Percentiles rank a stretch among this genome's conserved stretches.
Evolutionary conservation across 2,329 filamentous ascomycete species (phyloP).

Genomic region (Ploettnerulaceae sp.): DNA sequence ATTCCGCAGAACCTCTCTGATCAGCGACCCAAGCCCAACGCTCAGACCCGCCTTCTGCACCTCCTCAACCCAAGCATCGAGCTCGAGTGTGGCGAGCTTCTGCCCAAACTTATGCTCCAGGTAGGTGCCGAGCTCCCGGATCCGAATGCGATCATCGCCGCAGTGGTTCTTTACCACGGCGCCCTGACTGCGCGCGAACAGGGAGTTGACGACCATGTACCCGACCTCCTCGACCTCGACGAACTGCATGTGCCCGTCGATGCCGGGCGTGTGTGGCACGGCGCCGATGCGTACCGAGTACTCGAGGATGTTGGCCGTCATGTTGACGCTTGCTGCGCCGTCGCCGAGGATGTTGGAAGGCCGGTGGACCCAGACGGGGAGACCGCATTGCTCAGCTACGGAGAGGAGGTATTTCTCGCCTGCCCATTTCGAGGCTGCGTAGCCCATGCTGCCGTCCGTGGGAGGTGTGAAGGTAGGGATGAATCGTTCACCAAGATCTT

Average conservation of each 20-base stretch:
- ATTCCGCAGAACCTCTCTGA: slow-evolving; percentile 12
- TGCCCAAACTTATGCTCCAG: slow-evolving; percentile 11
- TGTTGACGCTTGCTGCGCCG: slow-evolving; percentile 12
- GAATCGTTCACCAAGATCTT: slow-evolving; percentile 9
- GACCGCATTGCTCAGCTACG: slow-evolving; percentile 4
- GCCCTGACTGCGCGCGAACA: slow-evolving; percentile 10
- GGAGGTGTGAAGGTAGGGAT: slow-evolving; percentile 9
- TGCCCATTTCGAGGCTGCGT: slow-evolving; percentile 35
- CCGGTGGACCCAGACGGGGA: slow-evolving; percentile 18
- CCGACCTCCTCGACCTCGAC: slow-evolving; percentile 15
- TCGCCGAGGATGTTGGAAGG: slow-evolving; percentile 15
- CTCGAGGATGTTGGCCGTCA: slow-evolving; percentile 17
- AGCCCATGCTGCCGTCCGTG: slow-evolving; percentile 28
- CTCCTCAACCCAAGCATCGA: slow-evolving; percentile 13
- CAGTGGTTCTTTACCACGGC: slow-evolving; percentile 15
- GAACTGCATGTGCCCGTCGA: slow-evolving; percentile 16
- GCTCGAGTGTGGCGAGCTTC: slow-evolving; percentile 8
- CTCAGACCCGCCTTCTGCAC: slow-evolving; percentile 8
- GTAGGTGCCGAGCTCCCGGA: slow-evolving; percentile 11
- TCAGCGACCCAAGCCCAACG: slow-evolving; percentile 11
- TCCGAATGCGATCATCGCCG: slow-evolving; percentile 11
- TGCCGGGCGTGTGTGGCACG: slow-evolving; percentile 11
- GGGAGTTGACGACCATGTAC: slow-evolving; percentile 14
- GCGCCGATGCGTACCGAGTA: slow-evolving; percentile 14
- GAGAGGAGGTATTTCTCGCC: slow-evolving; percentile 34